A percentile compares a stretch with the other conserved stretches of the same genome.
Evolutionary conservation across 768 basidiomycete species (phyloP).

Genomic region (Piloderma croceum): DNA sequence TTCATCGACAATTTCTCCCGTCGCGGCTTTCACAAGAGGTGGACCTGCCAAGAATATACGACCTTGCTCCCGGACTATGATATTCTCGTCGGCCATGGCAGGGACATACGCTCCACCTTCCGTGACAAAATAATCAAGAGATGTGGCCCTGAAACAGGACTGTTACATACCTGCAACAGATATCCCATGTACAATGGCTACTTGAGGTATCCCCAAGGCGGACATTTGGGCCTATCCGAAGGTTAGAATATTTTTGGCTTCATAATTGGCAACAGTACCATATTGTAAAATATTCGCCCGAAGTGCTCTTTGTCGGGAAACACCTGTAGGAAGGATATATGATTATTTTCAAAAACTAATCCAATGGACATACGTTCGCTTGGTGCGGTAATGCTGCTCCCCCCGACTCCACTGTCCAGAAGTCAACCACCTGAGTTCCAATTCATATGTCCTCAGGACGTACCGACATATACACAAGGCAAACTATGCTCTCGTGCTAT

Average conservation of each 20-base stretch:
- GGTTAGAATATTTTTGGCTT: too few species aligned
- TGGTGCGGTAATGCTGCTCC: constrained; percentile 91
- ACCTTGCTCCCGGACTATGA: constrained; percentile 87
- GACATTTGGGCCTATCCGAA: constrained; percentile 80
- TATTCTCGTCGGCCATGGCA: constrained; percentile 93
- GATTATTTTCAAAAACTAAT: neutral
- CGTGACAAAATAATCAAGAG: constrained; percentile 10
- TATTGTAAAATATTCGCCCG: constrained; percentile 95
- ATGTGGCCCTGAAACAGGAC: too few species aligned
- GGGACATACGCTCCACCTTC: constrained; percentile 86
- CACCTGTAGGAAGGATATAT: constrained; percentile 36
- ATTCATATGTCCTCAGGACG: constrained; percentile 17
- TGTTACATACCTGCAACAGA: constrained; percentile 84
- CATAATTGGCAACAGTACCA: too few species aligned
- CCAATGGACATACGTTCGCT: constrained; percentile 54
- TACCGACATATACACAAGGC: constrained; percentile 90
- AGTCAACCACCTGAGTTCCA: constrained; percentile 3
- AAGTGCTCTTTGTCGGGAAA: constrained; percentile 96
- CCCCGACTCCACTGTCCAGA: constrained; percentile 76
- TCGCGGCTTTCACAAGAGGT: constrained; percentile 90
- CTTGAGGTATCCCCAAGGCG: constrained; percentile 83
- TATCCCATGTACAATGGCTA: constrained; percentile 91
- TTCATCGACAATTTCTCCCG: constrained; percentile 88
- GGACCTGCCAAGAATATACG: constrained; percentile 93
- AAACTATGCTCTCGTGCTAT: constrained; percentile 87